phyloP scores from a whole-genome alignment of 2,329 filamentous ascomycete genomes.

The Aspergillus floridensis region DNA sequence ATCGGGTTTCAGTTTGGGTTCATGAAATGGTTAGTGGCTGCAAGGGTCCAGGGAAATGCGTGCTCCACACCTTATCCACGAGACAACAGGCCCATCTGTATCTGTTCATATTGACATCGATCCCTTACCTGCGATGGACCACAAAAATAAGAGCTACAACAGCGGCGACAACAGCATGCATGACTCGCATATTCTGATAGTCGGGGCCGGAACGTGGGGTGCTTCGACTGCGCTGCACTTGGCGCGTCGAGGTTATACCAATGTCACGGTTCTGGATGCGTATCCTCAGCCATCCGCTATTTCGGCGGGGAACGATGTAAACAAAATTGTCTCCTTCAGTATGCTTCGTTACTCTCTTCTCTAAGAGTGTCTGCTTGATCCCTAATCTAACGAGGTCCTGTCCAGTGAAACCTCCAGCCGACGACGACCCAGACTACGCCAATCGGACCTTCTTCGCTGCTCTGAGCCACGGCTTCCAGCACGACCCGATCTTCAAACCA shows the following conservation, averaged over 20 bases:
- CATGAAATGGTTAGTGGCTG: background rate
- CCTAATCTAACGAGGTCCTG: too few species aligned
- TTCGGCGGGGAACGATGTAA: slow-evolving; percentile 51
- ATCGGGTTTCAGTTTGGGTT: background rate
- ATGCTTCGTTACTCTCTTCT: background rate
- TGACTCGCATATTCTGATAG: slow-evolving; percentile 36
- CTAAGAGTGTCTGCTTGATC: too few species aligned
- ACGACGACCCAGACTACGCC: slow-evolving; percentile 28
- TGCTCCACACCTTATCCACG: background rate
- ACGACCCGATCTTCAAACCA: slow-evolving; percentile 45
- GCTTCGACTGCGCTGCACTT: slow-evolving; percentile 54
- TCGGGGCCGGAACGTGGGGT: slow-evolving; percentile 54
- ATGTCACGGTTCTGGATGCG: slow-evolving; percentile 50
- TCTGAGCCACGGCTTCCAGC: slow-evolving; percentile 37
- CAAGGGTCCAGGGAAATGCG: background rate
- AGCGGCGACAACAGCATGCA: background rate
- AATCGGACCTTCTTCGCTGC: slow-evolving; percentile 8
- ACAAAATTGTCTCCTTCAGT: slow-evolving; percentile 45
- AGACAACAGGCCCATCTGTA: background rate
- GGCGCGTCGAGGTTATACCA: slow-evolving; percentile 49
- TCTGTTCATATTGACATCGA: slow-evolving; percentile 1
- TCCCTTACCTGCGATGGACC: background rate
- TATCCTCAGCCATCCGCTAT: slow-evolving; percentile 48
- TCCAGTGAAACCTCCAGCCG: slow-evolving; percentile 20
- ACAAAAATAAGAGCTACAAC: background rate